Percentiles rank a stretch among this genome's conserved stretches.
Evolutionary conservation across 495 filamentous ascomycete genomes (phyloP).

Genomic region (Hypoxylon lenormandii): DNA sequence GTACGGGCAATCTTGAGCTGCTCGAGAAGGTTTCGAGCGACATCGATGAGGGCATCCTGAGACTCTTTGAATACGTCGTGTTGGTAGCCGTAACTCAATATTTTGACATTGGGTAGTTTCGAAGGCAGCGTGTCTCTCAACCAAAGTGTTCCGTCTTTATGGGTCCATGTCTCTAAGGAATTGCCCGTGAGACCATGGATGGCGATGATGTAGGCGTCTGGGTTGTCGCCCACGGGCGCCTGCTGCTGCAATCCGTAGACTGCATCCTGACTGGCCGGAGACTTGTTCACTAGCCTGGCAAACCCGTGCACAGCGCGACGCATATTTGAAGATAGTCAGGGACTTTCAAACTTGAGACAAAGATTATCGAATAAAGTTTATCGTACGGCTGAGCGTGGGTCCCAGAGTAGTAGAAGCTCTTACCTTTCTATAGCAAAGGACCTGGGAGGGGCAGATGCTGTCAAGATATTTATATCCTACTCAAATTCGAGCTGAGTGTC

Average conservation of each 20-base stretch:
- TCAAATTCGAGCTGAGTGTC: too few species aligned
- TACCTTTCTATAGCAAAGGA: too few species aligned
- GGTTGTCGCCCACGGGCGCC: not conserved
- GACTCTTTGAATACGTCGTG: not conserved
- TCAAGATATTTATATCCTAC: too few species aligned
- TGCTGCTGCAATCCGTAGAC: not conserved
- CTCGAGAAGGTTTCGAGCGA: constrained; percentile 1
- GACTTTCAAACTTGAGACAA: too few species aligned
- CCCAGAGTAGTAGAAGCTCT: too few species aligned
- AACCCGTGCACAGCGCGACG: too few species aligned
- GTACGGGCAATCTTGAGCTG: not conserved
- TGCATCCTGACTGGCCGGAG: too few species aligned
- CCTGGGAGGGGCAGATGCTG: too few species aligned
- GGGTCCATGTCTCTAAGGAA: not conserved
- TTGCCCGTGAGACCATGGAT: constrained; percentile 1
- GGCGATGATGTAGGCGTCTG: constrained; percentile 3
- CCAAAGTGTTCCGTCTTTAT: not conserved
- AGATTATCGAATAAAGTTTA: too few species aligned
- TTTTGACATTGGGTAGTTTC: not conserved
- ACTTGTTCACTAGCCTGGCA: too few species aligned
- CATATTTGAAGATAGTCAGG: too few species aligned
- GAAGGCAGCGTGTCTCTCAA: constrained; percentile 1
- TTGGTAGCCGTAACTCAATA: constrained; percentile 1
- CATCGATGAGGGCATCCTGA: not conserved
- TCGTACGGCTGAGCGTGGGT: too few species aligned